Base-by-base conservation (phyloP, 768 basidiomycete genomes). In the Pluteus cervinus region DNA sequence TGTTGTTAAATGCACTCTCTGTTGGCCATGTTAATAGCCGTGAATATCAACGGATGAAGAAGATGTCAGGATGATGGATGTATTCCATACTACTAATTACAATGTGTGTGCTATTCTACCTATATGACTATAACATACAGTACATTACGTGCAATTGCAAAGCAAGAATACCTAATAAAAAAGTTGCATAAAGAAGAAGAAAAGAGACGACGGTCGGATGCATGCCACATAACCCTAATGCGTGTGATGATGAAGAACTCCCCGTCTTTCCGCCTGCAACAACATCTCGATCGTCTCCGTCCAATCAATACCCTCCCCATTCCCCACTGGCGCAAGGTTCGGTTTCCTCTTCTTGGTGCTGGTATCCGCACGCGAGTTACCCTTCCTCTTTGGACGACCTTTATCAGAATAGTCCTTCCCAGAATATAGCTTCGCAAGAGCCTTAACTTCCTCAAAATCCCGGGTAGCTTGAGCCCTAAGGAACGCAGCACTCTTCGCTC, bases 401-500 rank as follows among this genome's bases (percentile, higher is more conserved):
- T 63, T 66, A 20, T 54, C 50, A 35, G 61, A 65, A 38, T 58
- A 63, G n/a, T n/a, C n/a, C 42, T 63, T 58, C 14, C 76, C 74
- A 20, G 61, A 64, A 6, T 49, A 68, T 37, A 65, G 66, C 57
- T 75, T 73, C 7, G 82, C 78, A 10, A 89, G 68, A 25, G 73
- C 67, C 54, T 74, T 79, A 41, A 92, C 72, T 56, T 90, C 82
- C 6, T 69, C 71, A 37, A 83, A 73, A 51, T 86, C 80, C 8
- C 65, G 60, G 7, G 81, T 81, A 3, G 85, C 81, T 57, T 92
- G 89, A 3, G 88, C 88, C 24, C 75, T 69, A 29, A 91, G 63
- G 62, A 82, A 92, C 2, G 71, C 71, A 3, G 79, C 74, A 32
- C 68, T 72, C 21, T 57, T 56, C 9, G 86, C 75, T 7, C 86